A percentile compares a stretch with the other conserved stretches of the same genome.
Conservation (phyloP, 148 eudicot genomes). For the Spergularia bocconei region DNA sequence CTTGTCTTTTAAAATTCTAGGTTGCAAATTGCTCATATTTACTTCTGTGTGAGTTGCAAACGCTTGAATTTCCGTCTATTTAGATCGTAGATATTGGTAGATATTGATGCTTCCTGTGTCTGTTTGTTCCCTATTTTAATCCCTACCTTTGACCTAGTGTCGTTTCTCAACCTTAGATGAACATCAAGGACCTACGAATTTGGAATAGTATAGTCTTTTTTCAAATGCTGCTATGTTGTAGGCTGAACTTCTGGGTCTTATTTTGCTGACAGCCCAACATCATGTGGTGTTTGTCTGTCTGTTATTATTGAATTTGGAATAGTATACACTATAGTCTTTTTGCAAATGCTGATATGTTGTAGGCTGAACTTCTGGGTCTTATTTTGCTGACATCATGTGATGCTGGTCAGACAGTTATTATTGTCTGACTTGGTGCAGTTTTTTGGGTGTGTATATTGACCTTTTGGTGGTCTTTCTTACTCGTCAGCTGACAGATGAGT, state of each 20-base stretch:
- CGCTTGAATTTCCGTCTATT: not conserved
- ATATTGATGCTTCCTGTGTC: not conserved
- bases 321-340: not conserved
- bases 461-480: no score
- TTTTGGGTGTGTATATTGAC: no score
- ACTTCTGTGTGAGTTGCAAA: not conserved
- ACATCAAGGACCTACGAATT: not conserved
- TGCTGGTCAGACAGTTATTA: not conserved
- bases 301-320: not conserved
- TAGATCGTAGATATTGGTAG: not conserved
- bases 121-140: not conserved
- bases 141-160: not conserved
- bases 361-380: not conserved
- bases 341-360: not conserved
- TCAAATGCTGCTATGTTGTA: not conserved
- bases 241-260: not conserved
- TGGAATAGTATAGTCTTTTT: not conserved
- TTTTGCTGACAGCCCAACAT: no score
- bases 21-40: not conserved
- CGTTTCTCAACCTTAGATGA: not conserved
- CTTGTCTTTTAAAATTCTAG: not conserved
- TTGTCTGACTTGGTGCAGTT: not conserved
- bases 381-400: not conserved
- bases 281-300: not conserved
- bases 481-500: no score